phyloP scores from a whole-genome alignment of 2,329 filamentous ascomycete species.

The Aspergillus cejpii region DNA sequence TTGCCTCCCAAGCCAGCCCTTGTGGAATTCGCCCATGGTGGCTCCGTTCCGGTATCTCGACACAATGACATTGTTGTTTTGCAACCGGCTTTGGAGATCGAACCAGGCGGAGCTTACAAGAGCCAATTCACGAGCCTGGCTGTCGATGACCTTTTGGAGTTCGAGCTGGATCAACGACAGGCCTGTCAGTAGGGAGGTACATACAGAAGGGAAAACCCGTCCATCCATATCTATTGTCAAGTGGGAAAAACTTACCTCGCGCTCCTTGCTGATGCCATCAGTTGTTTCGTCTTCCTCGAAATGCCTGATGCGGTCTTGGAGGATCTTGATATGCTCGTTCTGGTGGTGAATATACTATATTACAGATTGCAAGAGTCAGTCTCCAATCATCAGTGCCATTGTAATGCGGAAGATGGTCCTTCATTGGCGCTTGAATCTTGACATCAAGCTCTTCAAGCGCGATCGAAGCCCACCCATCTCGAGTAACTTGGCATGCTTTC shows the following conservation, averaged over 20 bases:
- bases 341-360: constrained; percentile 40
- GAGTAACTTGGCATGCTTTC: neutral
- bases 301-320: constrained; percentile 38
- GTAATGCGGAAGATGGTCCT: neutral
- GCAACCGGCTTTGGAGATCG: constrained; percentile 41
- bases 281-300: constrained; percentile 33
- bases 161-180: constrained; percentile 28
- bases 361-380: constrained; percentile 11
- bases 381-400: neutral
- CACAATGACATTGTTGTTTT: constrained; percentile 39
- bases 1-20: constrained; percentile 43
- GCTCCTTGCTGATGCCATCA: constrained; percentile 35
- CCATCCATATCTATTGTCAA: neutral
- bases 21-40: constrained; percentile 34
- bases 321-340: constrained; percentile 38
- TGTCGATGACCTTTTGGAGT: constrained; percentile 37
- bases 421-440: neutral
- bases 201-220: neutral
- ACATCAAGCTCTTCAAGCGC: neutral
- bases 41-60: constrained; percentile 37
- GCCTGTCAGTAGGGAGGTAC: constrained; percentile 11
- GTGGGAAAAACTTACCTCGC: constrained; percentile 30
- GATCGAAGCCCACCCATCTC: neutral
- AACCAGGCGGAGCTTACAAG: constrained; percentile 45
- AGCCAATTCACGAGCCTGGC: constrained; percentile 39